Evolutionary conservation across 495 filamentous ascomycete species (phyloP), one percentile per base, ranked within the genome.

Genomic region (Apiosordaria backusii): DNA sequence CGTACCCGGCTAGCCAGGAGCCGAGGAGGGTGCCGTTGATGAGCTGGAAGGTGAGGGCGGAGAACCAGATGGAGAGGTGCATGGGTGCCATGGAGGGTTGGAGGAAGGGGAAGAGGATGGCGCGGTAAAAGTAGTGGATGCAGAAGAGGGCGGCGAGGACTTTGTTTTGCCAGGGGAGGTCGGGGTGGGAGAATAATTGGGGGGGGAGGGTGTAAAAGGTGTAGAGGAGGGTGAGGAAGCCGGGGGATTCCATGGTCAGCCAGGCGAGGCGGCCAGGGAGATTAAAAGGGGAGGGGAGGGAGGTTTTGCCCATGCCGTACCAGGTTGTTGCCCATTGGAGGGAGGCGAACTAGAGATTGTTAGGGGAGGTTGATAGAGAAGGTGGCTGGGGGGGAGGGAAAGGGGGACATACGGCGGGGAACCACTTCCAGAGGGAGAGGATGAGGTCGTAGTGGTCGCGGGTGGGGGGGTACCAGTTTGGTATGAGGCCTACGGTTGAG

Each of bases 31-130:
- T 81, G 0, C 88, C 90, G 74, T 99, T 99, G 74, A 84, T 72
- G 71, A 93, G 69, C 72, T 99, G 94, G 79, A 96, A 97, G 24
- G 68, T 1, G 40, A 88, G 63, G 1, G 86, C 93, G 4, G 74
- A 77, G 53, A 76, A 5, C 80, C 87, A 87, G 66, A 97, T 78
- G 19, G 85, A 62, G 10, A 83, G 67, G 74, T 92, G 90, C 60
- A 94, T 90, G 23, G 93, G 93, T 9, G 93, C 93, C 90, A 99
- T 97, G 76, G 87, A 90, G 0, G 92, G 93, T 62, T 93, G 92
- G 29, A 93, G 81, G 68, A 93, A 81, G 1, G 95, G 93, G 45
- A 87, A 87, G 65, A 97, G 77, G 62, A 97, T 76, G 21, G 94
- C 90, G 67, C 95, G 91, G 82, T 99, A 92, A 72, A 86, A 64